Conservation (phyloP, 2,329 filamentous ascomycete species). For the Venturia carpophila region DNA sequence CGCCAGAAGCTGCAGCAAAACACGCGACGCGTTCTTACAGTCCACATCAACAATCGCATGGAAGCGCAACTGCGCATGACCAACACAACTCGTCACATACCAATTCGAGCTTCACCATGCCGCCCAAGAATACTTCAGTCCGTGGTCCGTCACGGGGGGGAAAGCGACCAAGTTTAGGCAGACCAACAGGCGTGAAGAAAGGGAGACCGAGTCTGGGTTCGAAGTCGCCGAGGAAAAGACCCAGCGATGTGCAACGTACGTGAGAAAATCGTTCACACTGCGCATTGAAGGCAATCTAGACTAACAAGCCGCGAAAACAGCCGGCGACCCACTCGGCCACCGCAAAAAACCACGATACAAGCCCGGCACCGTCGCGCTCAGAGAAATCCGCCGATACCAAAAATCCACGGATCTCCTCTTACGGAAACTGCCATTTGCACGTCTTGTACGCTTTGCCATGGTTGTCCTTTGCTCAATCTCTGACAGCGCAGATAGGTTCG, state of each 20-base stretch:
- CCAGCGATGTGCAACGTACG: conserved; percentile 7
- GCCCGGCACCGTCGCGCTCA: conserved; percentile 80
- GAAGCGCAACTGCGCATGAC: conserved; percentile 1
- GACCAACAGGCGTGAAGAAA: conserved; percentile 8
- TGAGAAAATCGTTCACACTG: background rate
- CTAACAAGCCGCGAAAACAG: conserved; percentile 19
- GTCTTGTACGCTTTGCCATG: conserved; percentile 52
- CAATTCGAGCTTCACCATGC: background rate
- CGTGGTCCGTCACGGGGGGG: conserved; percentile 15
- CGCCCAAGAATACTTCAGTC: conserved; percentile 15
- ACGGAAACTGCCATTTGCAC: conserved; percentile 96
- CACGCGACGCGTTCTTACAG: conserved; percentile 23
- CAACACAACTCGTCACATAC: background rate
- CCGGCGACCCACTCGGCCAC: conserved; percentile 27
- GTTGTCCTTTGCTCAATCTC: background rate
- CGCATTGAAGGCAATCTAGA: background rate
- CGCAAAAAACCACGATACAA: conserved; percentile 36
- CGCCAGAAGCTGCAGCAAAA: conserved; percentile 3
- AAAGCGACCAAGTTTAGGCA: conserved; percentile 8
- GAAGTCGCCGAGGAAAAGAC: conserved; percentile 14
- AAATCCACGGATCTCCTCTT: conserved; percentile 94
- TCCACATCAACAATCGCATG: conserved; percentile 2
- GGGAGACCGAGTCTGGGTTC: conserved; percentile 11
- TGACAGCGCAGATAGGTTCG: conserved; percentile 45
- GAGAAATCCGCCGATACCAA: conserved; percentile 98